Evolutionary conservation across 2,329 filamentous ascomycete genomes (phyloP).

Genomic region (Aspergillus sp.): DNA sequence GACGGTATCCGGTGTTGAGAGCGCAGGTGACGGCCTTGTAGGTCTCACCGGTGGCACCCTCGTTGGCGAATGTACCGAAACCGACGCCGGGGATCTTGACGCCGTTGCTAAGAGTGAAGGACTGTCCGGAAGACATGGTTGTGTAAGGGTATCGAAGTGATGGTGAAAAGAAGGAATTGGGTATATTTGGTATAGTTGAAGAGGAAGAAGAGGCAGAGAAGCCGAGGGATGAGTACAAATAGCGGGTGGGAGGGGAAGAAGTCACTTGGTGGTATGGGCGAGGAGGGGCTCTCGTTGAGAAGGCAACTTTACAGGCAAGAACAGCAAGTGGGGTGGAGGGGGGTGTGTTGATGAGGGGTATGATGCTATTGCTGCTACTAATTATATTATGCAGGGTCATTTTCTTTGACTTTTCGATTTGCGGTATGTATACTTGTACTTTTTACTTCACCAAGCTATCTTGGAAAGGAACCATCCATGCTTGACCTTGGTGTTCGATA

Average conservation of each 20-base stretch:
- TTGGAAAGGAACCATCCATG: no score
- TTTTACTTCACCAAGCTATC: no score
- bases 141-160: constrained; percentile 4
- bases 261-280: neutral
- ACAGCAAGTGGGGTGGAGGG: constrained; percentile 13
- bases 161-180: constrained; percentile 12
- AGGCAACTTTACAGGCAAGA: neutral
- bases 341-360: constrained; percentile 9
- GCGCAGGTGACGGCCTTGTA: constrained; percentile 57
- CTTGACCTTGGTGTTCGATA: no score
- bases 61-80: constrained; percentile 68
- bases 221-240: constrained; percentile 1
- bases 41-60: constrained; percentile 61
- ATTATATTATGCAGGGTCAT: neutral
- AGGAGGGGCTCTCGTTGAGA: neutral
- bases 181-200: constrained; percentile 1
- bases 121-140: constrained; percentile 57
- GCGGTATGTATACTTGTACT: neutral
- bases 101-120: constrained; percentile 58
- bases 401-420: neutral
- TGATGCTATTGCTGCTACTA: constrained; percentile 1
- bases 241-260: neutral
- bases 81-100: constrained; percentile 64
- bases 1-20: constrained; percentile 54
- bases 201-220: neutral